A percentile compares a stretch with the other conserved stretches of the same genome.
Evolutionary conservation across 202 grass and related monocot genomes (phyloP).

Genomic region (Schoenoplectus triqueter): DNA sequence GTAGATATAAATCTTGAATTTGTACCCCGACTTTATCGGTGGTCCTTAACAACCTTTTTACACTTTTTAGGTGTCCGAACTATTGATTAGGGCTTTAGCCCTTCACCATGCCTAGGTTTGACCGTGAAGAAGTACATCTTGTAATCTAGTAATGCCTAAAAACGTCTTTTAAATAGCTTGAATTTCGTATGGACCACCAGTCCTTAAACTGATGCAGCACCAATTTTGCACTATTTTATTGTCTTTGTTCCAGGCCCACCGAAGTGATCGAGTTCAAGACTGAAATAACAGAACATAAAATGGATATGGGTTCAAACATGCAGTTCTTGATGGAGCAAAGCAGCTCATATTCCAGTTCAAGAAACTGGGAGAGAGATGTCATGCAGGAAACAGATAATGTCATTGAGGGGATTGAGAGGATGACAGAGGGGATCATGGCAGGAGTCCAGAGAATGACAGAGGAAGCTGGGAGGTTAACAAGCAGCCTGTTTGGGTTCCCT

Average conservation of each 20-base stretch:
- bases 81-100: neutral
- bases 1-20: neutral
- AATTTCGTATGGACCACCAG: neutral
- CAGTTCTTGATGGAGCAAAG: neutral
- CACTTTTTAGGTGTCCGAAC: neutral
- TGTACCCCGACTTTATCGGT: neutral
- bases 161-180: neutral
- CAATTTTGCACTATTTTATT: neutral
- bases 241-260: constrained; percentile 50
- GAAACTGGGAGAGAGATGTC: constrained; percentile 55
- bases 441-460: constrained; percentile 43
- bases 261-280: constrained; percentile 80
- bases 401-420: constrained; percentile 27
- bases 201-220: neutral
- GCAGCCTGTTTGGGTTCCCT: constrained; percentile 57
- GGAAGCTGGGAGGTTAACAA: constrained; percentile 61
- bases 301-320: constrained; percentile 18
- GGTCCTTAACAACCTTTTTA: neutral
- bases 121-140: too few species aligned
- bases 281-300: constrained; percentile 82
- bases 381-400: constrained; percentile 38
- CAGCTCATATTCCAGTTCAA: constrained; percentile 5
- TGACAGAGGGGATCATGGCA: constrained; percentile 49
- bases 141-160: neutral
- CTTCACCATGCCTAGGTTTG: constrained; percentile 2